Evolutionary conservation across 2,329 filamentous ascomycete species (phyloP).

Genomic region (Phaeosphaeria sp.): DNA sequence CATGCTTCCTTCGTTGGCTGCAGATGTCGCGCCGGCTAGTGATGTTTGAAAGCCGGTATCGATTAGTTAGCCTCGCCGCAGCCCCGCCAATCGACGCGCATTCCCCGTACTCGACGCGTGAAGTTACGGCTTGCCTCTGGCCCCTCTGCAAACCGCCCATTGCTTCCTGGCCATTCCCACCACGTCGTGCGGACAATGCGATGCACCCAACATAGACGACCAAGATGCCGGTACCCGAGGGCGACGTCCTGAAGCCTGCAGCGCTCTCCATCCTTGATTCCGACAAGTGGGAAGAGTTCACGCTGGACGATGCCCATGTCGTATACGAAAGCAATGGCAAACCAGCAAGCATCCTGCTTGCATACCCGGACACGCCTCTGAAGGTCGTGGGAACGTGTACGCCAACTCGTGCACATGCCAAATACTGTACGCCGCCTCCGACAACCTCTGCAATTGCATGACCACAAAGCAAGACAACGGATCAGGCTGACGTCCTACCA

Average conservation of each 20-base stretch:
- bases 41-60: neutral
- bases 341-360: slow-evolving; percentile 66
- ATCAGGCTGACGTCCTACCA: slow-evolving; percentile 22
- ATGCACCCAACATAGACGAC: slow-evolving; percentile 1
- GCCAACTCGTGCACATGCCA: slow-evolving; percentile 32
- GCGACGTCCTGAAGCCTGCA: slow-evolving; percentile 50
- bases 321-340: slow-evolving; percentile 59
- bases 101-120: slow-evolving; percentile 1
- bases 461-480: neutral
- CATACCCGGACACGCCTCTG: slow-evolving; percentile 66
- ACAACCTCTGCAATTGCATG: neutral
- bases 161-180: neutral
- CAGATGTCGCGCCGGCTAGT: neutral
- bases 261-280: slow-evolving; percentile 49
- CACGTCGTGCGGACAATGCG: slow-evolving; percentile 10
- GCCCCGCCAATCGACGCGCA: slow-evolving; percentile 10
- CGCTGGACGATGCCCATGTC: slow-evolving; percentile 67
- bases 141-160: neutral
- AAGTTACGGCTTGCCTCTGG: neutral
- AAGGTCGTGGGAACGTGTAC: slow-evolving; percentile 65
- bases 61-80: neutral
- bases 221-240: slow-evolving; percentile 40
- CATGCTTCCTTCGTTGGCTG: neutral
- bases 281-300: slow-evolving; percentile 68
- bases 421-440: slow-evolving; percentile 33